Base-by-base conservation (phyloP, 768 basidiomycete species). In the Trametes punicea region DNA sequence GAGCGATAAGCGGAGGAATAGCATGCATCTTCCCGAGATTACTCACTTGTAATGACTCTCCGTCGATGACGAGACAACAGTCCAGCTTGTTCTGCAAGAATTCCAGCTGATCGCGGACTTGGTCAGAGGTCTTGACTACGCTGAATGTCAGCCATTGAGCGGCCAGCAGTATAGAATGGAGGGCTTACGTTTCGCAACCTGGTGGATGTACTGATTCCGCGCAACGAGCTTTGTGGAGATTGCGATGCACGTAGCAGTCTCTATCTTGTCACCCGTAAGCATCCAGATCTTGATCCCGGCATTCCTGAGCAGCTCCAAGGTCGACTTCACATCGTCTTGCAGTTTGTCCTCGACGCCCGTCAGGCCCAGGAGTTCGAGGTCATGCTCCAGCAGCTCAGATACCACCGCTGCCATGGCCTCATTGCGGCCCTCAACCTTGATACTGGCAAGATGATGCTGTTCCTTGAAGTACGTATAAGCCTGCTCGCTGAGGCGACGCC, bases 221-320 rank as follows among this genome's bases (percentile, higher is more conserved):
- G 92, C 88, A 7, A 98, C 97, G 47, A 98, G 75, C 69, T 98
- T 98, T 6, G 92, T 97, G 33, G 94, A 97, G 60, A 98, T 93
- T 4, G 96, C 95, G 66, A 99, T 99, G 71, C 94, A 96, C 33
- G 95, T 87, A 4, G 97, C 97, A 3, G 97, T 99, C 76, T 99
- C 97, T 46, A 98, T 93, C 76, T 98, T 99, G 72, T 99, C 97
- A 1, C 97, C 96, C 0, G 97, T 99, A 64, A 98, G 77, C 97
- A 98, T 98, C 97, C 97, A 99, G 56, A 99, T 98, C 79, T 91
- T 97, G 72, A 99, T 85, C 4, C 96, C 96, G 0, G 96, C 97
- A 69, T 98, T 98, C 62, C 95, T 76, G 60, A 99, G 70, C 49
- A 98, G 67, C 72, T 98, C 97, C 55, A 99, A 73, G 2, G 97